Conservation (phyloP, 2,329 filamentous ascomycete species). For the Paecilomyces niveus region DNA sequence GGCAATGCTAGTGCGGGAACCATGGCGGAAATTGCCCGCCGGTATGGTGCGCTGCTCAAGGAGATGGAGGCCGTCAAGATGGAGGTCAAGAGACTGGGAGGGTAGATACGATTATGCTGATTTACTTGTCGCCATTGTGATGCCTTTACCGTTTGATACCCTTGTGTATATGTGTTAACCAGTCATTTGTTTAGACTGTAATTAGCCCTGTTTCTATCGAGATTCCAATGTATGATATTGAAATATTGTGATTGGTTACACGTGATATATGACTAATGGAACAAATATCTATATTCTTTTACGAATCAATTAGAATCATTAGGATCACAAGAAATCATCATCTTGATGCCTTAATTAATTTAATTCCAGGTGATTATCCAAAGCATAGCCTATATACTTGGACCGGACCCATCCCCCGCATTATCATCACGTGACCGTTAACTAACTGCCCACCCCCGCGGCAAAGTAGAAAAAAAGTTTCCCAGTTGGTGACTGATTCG, state of each 20-base stretch:
- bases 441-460: background rate
- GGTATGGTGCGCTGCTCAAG: constrained; percentile 29
- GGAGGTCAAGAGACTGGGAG: constrained; percentile 25
- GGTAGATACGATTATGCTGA: constrained; percentile 2
- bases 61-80: constrained; percentile 30
- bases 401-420: background rate
- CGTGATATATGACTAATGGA: no score
- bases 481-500: background rate
- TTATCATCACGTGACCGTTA: background rate
- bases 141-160: background rate
- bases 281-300: no score
- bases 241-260: no score
- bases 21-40: constrained; percentile 30
- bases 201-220: background rate
- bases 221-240: background rate
- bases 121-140: background rate
- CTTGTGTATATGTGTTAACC: background rate
- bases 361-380: background rate
- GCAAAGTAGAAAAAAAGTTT: background rate
- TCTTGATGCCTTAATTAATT: background rate
- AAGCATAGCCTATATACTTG: background rate
- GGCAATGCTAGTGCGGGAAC: constrained; percentile 9
- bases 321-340: background rate
- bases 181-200: background rate
- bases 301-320: no score